phyloP scores from a whole-genome alignment of 805 yeast species.

The Kazachstania kunashirensis region DNA sequence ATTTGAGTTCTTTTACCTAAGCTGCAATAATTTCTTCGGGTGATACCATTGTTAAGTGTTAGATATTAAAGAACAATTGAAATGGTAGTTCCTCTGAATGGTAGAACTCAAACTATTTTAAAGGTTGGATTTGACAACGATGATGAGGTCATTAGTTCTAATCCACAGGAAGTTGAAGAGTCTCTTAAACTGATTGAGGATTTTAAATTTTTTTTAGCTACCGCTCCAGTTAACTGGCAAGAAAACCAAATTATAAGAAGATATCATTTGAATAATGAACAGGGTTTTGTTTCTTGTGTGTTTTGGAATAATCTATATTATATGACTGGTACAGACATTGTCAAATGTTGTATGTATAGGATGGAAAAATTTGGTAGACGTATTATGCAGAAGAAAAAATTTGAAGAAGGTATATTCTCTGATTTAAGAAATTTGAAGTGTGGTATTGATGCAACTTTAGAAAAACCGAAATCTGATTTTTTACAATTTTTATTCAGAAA shows the following conservation, averaged over 20 bases:
- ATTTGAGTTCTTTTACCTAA: no score
- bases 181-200: conserved; percentile 43
- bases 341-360: conserved; percentile 79
- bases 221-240: conserved; percentile 94
- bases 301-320: conserved; percentile 85
- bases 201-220: conserved; percentile 73
- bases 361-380: conserved; percentile 84
- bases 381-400: conserved; percentile 79
- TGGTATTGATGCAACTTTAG: conserved; percentile 79
- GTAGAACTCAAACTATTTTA: conserved; percentile 16
- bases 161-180: conserved; percentile 11
- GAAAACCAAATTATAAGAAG: conserved; percentile 78
- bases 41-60: no score
- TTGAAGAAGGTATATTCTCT: conserved; percentile 92
- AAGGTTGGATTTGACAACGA: conserved; percentile 4
- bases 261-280: conserved; percentile 77
- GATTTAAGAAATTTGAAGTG: conserved; percentile 80
- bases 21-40: no score
- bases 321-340: conserved; percentile 93
- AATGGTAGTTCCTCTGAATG: conserved; percentile 9
- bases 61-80: no score
- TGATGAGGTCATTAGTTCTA: neutral
- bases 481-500: conserved; percentile 76
- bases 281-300: conserved; percentile 87
- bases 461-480: conserved; percentile 77